Conservation (phyloP, 2,329 filamentous ascomycete genomes). For the Aspergillus hortae region DNA sequence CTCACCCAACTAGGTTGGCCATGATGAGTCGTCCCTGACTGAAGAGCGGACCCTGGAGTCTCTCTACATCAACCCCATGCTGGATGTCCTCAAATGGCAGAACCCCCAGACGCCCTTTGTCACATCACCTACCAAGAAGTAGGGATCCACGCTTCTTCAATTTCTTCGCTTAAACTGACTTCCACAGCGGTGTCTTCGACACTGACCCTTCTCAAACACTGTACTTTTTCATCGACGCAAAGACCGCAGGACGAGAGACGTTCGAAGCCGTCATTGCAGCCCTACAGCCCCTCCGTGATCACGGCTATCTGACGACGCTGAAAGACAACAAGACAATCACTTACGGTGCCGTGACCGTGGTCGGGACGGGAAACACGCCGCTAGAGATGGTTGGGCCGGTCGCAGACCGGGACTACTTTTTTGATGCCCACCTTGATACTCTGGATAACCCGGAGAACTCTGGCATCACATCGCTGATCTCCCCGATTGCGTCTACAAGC, state of each 20-base stretch:
- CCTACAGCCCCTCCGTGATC: constrained; percentile 54
- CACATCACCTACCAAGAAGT: constrained; percentile 48
- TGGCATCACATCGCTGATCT: constrained; percentile 47
- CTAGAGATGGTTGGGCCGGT: constrained; percentile 46
- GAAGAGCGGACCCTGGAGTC: constrained; percentile 52
- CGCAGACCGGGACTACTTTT: constrained; percentile 55
- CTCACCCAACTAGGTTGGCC: constrained; percentile 47
- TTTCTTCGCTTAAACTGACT: background rate
- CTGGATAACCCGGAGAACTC: constrained; percentile 39
- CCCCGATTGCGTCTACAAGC: constrained; percentile 53
- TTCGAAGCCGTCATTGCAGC: constrained; percentile 56
- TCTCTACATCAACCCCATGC: constrained; percentile 59
- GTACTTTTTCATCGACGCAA: constrained; percentile 63
- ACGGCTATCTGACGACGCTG: constrained; percentile 52
- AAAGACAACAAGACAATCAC: constrained; percentile 45
- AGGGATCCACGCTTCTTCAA: constrained; percentile 8
- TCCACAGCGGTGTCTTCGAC: constrained; percentile 55
- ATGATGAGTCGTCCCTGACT: constrained; percentile 52
- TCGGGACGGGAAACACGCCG: constrained; percentile 59
- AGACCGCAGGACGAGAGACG: constrained; percentile 55
- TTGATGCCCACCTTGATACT: constrained; percentile 52
- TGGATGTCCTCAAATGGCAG: constrained; percentile 53
- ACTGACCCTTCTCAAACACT: constrained; percentile 54
- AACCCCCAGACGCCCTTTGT: constrained; percentile 55
- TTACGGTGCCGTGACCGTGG: constrained; percentile 54